These are phyloP conservation scores for Pulveroboletus sp. DNA, from an alignment of 768 basidiomycete species.

Conservation along the genomic window DNA sequence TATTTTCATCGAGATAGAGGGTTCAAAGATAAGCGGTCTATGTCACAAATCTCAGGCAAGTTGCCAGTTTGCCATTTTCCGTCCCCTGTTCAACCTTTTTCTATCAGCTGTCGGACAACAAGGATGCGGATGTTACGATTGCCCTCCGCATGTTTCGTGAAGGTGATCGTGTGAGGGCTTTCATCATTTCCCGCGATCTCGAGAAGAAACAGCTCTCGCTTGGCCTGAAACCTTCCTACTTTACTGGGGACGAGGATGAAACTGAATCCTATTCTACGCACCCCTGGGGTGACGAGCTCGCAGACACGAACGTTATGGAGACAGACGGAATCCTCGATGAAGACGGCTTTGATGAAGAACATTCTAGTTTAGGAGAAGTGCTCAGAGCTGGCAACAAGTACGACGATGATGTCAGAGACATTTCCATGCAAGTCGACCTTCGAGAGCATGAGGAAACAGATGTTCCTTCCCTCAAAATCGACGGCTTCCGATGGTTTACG, in stretches of 20 bases:
- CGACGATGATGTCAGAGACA: conserved; percentile 17
- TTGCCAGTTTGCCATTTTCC: background rate
- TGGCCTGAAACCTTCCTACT: conserved; percentile 85
- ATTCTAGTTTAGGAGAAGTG: conserved; percentile 17
- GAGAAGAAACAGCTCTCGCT: conserved; percentile 81
- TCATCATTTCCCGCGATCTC: conserved; percentile 68
- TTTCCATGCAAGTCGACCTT: conserved; percentile 20
- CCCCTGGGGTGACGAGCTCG: conserved; percentile 24
- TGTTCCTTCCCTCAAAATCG: conserved; percentile 45
- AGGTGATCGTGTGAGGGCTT: conserved; percentile 82
- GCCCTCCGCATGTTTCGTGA: conserved; percentile 82
- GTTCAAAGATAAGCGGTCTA: conserved; percentile 79
- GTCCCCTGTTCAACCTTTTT: conserved; percentile 2
- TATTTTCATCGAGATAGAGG: conserved; percentile 89
- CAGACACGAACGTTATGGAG: conserved; percentile 29
- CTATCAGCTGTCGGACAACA: conserved; percentile 80
- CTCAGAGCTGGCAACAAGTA: conserved; percentile 11
- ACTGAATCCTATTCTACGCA: conserved; percentile 31
- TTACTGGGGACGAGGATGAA: conserved; percentile 57
- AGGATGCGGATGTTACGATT: conserved; percentile 71
- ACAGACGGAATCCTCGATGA: conserved; percentile 24
- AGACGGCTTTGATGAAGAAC: conserved; percentile 10
- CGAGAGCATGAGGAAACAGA: background rate
- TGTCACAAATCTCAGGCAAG: conserved; percentile 92
- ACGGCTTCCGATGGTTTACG: conserved; percentile 74